Percentiles rank a stretch among this genome's conserved stretches.
phyloP scores from a whole-genome alignment of 495 filamentous ascomycete species.

The Tuber microsphaerosporum region DNA sequence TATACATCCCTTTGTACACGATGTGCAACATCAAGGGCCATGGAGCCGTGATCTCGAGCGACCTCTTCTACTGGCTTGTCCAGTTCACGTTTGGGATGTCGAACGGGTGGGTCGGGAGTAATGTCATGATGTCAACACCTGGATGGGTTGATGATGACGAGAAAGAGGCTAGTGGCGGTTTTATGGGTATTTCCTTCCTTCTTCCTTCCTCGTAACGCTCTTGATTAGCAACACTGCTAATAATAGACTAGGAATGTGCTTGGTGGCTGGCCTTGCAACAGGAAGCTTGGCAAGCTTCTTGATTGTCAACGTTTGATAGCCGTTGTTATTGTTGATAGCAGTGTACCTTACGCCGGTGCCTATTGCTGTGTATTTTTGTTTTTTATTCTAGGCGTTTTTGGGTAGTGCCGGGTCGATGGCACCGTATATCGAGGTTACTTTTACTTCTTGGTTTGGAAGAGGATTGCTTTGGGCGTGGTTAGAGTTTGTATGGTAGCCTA shows the following conservation, averaged over 20 bases:
- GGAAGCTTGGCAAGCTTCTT: slow-evolving; percentile 84
- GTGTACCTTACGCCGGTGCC: background rate
- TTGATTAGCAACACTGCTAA: background rate
- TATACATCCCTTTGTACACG: slow-evolving; percentile 77
- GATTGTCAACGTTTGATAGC: slow-evolving; percentile 12
- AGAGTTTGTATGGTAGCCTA: background rate
- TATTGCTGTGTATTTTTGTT: background rate
- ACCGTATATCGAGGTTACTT: background rate
- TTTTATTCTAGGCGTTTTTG: background rate
- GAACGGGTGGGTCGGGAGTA: slow-evolving; percentile 77
- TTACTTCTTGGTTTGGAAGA: background rate
- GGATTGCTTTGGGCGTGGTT: background rate
- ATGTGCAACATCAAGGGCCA: slow-evolving; percentile 75
- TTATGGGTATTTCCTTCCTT: slow-evolving; percentile 60
- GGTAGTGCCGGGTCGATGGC: background rate
- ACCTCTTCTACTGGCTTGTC: slow-evolving; percentile 79
- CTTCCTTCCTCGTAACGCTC: background rate
- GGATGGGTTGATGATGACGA: slow-evolving; percentile 72
- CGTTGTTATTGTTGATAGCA: background rate
- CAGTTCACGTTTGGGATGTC: slow-evolving; percentile 75
- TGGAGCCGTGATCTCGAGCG: slow-evolving; percentile 64
- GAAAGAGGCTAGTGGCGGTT: slow-evolving; percentile 79
- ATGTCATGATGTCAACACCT: slow-evolving; percentile 82
- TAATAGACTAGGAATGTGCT: slow-evolving; percentile 48
- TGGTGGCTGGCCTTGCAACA: slow-evolving; percentile 72